Percentiles rank a stretch among this genome's conserved stretches.
phyloP scores from a whole-genome alignment of 2,329 filamentous ascomycete species.

The Tolypocladium tundrense region DNA sequence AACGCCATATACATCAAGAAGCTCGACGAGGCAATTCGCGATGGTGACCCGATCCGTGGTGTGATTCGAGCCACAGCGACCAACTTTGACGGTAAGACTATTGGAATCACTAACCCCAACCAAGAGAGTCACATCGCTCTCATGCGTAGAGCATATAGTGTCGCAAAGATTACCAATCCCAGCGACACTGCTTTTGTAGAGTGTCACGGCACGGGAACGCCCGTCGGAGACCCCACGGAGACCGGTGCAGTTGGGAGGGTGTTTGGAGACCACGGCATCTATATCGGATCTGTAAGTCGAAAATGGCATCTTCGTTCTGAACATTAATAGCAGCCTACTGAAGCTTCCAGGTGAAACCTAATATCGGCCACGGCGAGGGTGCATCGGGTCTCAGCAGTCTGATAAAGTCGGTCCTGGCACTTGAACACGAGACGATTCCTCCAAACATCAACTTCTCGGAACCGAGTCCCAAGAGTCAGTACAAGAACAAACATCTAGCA shows the following conservation, averaged over 20 bases:
- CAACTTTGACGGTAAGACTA: conserved; percentile 32
- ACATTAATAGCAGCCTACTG: not conserved
- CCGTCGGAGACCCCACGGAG: conserved; percentile 26
- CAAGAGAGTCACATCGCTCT: conserved; percentile 18
- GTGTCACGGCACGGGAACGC: conserved; percentile 29
- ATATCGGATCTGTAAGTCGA: conserved; percentile 17
- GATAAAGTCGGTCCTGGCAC: conserved; percentile 30
- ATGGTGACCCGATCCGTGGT: conserved; percentile 31
- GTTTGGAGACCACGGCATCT: conserved; percentile 14
- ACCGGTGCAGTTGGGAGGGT: conserved; percentile 18
- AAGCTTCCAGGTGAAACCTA: conserved; percentile 19
- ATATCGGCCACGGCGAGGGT: conserved; percentile 33
- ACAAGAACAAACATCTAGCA: not conserved
- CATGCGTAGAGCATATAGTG: conserved; percentile 19
- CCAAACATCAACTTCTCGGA: conserved; percentile 26
- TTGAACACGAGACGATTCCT: conserved; percentile 28
- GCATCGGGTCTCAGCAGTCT: conserved; percentile 30
- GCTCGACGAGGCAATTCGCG: conserved; percentile 32
- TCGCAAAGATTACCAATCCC: conserved; percentile 14
- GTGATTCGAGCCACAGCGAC: conserved; percentile 25
- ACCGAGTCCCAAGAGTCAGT: conserved; percentile 25
- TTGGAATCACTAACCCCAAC: conserved; percentile 29
- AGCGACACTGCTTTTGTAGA: conserved; percentile 23
- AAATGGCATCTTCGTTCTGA: not conserved
- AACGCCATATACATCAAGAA: conserved; percentile 34